A percentile compares a stretch with the other conserved stretches of the same genome.
Conservation (phyloP, 495 filamentous ascomycete genomes). For the Penicillium waksmanii region DNA sequence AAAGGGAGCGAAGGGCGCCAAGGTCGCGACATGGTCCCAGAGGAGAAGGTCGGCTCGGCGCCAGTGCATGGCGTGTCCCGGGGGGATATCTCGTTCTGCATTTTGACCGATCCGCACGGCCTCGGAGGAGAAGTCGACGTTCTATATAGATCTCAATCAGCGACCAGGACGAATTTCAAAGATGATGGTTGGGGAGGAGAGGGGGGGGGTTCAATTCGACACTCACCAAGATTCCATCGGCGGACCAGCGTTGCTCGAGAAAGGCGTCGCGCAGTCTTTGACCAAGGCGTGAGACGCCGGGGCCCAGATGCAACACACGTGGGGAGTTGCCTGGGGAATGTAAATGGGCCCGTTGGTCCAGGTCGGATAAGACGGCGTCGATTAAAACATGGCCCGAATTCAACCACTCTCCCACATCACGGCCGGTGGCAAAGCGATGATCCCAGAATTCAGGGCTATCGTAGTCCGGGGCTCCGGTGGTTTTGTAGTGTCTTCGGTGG, state of each 20-base stretch:
- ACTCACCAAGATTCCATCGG: constrained; percentile 43
- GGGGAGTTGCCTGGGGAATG: constrained; percentile 13
- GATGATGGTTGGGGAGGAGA: too few species aligned
- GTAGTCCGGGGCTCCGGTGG: constrained; percentile 43
- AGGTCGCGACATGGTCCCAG: constrained; percentile 36
- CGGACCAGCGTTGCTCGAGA: constrained; percentile 32
- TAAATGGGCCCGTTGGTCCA: constrained; percentile 24
- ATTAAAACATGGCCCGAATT: constrained; percentile 43
- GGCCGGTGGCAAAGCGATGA: constrained; percentile 41
- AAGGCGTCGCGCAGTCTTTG: constrained; percentile 38
- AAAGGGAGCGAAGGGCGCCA: constrained; percentile 36
- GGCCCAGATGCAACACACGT: constrained; percentile 44
- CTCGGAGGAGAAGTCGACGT: constrained; percentile 49
- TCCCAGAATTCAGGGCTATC: constrained; percentile 47
- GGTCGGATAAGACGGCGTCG: constrained; percentile 31
- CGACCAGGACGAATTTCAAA: neutral
- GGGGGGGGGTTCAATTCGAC: neutral
- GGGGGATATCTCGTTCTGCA: constrained; percentile 24
- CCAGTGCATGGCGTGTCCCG: constrained; percentile 41
- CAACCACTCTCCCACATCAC: constrained; percentile 50
- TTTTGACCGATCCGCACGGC: constrained; percentile 44
- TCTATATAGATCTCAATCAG: constrained; percentile 27
- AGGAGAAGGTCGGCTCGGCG: constrained; percentile 38
- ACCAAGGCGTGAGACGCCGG: constrained; percentile 45
- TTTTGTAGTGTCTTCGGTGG: constrained; percentile 25